phyloP scores from a whole-genome alignment of 2,329 filamentous ascomycete genomes.

The Aaosphaeria arxii region DNA sequence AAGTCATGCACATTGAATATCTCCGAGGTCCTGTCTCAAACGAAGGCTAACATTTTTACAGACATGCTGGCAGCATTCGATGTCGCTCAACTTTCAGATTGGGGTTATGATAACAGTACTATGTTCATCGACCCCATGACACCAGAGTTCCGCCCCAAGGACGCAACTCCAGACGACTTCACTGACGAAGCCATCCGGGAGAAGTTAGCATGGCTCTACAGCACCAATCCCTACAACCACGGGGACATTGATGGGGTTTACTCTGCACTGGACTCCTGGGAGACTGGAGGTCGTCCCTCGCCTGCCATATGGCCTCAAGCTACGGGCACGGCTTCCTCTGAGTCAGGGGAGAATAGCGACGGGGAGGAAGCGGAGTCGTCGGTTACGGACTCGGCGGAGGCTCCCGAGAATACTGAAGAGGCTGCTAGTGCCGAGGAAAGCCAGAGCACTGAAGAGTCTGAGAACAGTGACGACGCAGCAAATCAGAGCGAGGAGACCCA shows the following conservation, averaged over 20 bases:
- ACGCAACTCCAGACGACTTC: constrained; percentile 20
- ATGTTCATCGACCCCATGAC: constrained; percentile 31
- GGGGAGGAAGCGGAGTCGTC: no score
- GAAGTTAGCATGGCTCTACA: constrained; percentile 30
- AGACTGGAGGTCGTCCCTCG: no score
- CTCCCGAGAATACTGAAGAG: no score
- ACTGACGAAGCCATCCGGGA: constrained; percentile 19
- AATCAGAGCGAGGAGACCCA: no score
- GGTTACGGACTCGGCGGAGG: no score
- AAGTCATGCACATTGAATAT: constrained; percentile 3
- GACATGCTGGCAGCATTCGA: constrained; percentile 46
- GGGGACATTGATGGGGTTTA: constrained; percentile 7
- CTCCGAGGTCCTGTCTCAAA: background rate
- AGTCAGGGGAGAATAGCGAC: no score
- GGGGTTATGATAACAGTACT: constrained; percentile 30
- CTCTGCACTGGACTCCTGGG: constrained; percentile 3
- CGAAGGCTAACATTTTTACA: constrained; percentile 4
- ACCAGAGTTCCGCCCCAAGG: constrained; percentile 22
- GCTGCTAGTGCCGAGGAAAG: no score
- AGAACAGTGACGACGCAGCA: no score
- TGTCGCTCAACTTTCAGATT: constrained; percentile 35
- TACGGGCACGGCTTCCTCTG: no score
- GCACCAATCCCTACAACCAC: constrained; percentile 26
- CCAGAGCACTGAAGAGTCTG: no score
- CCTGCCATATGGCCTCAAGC: no score